Evolutionary conservation across 2,329 filamentous ascomycete species (phyloP).

Genomic region (Colletotrichum lindemuthianum): DNA sequence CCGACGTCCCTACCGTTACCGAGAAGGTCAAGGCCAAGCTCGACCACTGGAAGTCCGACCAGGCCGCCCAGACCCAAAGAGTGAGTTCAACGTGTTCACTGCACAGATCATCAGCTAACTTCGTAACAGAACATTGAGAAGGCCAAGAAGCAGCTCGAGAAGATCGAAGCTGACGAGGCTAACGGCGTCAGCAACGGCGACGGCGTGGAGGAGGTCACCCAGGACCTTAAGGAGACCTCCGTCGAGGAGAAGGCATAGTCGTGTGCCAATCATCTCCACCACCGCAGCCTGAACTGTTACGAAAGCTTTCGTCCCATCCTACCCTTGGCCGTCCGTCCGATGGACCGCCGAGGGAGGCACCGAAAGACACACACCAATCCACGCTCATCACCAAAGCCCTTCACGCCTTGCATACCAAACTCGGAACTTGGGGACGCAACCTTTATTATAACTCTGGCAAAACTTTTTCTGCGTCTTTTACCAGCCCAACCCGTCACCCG

Average conservation of each 20-base stretch:
- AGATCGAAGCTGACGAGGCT: conserved; percentile 76
- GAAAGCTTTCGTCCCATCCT: neutral
- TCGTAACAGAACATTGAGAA: conserved; percentile 86
- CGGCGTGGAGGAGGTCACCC: conserved; percentile 63
- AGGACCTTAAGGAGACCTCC: conserved; percentile 62
- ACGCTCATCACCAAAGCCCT: neutral
- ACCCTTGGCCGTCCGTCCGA: neutral
- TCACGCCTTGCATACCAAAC: conserved; percentile 27
- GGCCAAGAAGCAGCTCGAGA: conserved; percentile 94
- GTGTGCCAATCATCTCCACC: neutral
- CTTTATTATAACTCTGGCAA: conserved; percentile 21
- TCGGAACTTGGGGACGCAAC: conserved; percentile 27
- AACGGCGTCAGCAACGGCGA: conserved; percentile 61
- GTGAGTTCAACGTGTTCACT: conserved; percentile 62
- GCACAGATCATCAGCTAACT: conserved; percentile 42
- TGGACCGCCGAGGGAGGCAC: neutral
- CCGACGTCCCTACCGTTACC: conserved; percentile 80
- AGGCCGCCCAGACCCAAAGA: conserved; percentile 88
- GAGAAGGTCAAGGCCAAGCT: conserved; percentile 96
- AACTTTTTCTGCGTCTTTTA: conserved; percentile 23
- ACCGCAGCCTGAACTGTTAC: too few species aligned
- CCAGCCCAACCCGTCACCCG: conserved; percentile 20
- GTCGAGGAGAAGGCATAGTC: conserved; percentile 61
- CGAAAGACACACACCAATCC: conserved; percentile 15
- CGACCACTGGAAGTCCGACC: conserved; percentile 89